phyloP scores from a whole-genome alignment of 2,329 filamentous ascomycete genomes.

The Stylonectria norvegica region DNA sequence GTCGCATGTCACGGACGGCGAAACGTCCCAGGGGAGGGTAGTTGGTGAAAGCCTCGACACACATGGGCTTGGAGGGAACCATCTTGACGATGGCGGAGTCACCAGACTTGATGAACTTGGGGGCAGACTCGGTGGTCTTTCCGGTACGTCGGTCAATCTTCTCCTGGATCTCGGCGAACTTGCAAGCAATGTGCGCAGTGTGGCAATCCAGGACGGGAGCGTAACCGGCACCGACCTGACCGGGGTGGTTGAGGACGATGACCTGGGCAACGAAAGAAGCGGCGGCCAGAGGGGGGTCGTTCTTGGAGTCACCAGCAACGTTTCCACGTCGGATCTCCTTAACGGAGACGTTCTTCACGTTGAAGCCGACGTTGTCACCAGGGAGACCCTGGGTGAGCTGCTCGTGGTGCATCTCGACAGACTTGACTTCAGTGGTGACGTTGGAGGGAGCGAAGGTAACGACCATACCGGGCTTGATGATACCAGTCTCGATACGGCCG shows the following conservation, averaged over 20 bases:
- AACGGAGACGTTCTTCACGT: conserved; percentile 99
- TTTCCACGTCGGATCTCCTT: conserved; percentile 99
- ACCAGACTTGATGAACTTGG: conserved; percentile 99
- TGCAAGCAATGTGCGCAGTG: conserved; percentile 99
- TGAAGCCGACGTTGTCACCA: conserved; percentile 99
- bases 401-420: conserved; percentile 99
- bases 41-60: conserved; percentile 99
- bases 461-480: conserved; percentile 88
- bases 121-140: conserved; percentile 85
- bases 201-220: conserved; percentile 99
- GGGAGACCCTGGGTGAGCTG: conserved; percentile 92
- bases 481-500: conserved; percentile 99
- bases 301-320: conserved; percentile 99
- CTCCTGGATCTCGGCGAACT: conserved; percentile 98
- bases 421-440: conserved; percentile 99
- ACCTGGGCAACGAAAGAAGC: conserved; percentile 99
- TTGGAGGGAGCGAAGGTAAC: conserved; percentile 97
- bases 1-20: conserved; percentile 98
- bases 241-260: conserved; percentile 99
- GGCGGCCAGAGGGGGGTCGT: conserved; percentile 85
- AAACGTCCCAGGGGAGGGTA: conserved; percentile 99
- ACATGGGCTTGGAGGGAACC: conserved; percentile 99
- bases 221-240: conserved; percentile 98
- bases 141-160: conserved; percentile 99
- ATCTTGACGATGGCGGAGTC: conserved; percentile 99